Evolutionary conservation across 1,284 basidiomycete species (phyloP).

Genomic region (Vanrija sp.): DNA sequence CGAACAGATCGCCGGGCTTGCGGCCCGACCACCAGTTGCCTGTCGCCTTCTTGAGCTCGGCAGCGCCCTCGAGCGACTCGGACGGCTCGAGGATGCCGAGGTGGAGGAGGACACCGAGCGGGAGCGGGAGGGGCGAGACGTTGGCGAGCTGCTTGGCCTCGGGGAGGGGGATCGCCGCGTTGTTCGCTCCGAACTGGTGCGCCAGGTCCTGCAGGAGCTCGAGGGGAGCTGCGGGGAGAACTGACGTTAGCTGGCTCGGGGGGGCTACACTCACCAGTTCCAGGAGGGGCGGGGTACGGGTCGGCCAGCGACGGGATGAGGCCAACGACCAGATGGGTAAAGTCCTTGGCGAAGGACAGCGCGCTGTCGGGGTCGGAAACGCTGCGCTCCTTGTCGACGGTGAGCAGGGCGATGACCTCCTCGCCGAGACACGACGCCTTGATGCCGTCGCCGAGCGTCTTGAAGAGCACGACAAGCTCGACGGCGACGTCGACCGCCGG

Average conservation of each 20-base stretch:
- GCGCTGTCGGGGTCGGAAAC: constrained; percentile 4
- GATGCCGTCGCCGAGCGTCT: constrained; percentile 14
- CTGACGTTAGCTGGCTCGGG: constrained; percentile 12
- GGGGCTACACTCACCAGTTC: constrained; percentile 3
- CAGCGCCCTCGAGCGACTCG: not conserved
- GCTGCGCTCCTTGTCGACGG: constrained; percentile 1
- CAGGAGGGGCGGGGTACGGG: constrained; percentile 9
- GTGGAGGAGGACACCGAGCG: constrained; percentile 19
- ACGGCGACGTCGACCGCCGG: constrained; percentile 15
- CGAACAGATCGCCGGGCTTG: constrained; percentile 4
- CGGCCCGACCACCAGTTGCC: constrained; percentile 14
- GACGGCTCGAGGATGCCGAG: constrained; percentile 18
- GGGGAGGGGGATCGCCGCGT: constrained; percentile 12
- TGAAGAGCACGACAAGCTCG: constrained; percentile 20
- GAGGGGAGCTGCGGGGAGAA: constrained; percentile 22
- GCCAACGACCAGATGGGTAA: constrained; percentile 20
- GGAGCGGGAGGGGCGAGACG: constrained; percentile 26
- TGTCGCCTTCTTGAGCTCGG: constrained; percentile 4
- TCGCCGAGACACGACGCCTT: constrained; percentile 25
- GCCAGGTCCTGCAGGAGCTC: constrained; percentile 32
- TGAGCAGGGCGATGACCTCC: constrained; percentile 16
- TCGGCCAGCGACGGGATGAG: constrained; percentile 13
- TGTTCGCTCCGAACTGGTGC: constrained; percentile 9
- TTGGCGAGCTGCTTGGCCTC: constrained; percentile 14
- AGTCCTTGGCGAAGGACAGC: constrained; percentile 15